Conservation (phyloP, 1,139 yeast species). For the Meyerozyma sp. region DNA sequence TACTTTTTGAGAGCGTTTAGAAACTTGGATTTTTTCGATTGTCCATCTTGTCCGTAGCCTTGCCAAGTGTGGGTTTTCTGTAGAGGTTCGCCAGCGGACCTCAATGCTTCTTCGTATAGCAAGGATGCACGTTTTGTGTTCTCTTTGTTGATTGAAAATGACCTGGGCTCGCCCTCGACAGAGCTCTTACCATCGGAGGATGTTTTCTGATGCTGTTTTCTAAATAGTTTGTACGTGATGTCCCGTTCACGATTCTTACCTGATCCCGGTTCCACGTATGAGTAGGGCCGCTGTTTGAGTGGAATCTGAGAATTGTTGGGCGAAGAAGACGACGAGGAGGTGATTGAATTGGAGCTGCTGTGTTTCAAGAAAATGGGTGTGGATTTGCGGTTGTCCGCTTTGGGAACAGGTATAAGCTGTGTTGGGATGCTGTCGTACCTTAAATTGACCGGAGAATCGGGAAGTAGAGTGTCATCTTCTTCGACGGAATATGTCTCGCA, state of each 20-base stretch:
- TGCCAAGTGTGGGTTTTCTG: not conserved
- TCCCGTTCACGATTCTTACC: slow-evolving; percentile 15
- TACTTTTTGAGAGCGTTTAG: slow-evolving; percentile 39
- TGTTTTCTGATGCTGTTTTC: slow-evolving; percentile 50
- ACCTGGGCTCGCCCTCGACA: not conserved
- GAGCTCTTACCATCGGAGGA: slow-evolving; percentile 50
- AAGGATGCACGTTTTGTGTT: slow-evolving; percentile 1
- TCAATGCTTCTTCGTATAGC: not conserved
- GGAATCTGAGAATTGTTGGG: slow-evolving; percentile 4
- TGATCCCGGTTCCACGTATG: slow-evolving; percentile 44
- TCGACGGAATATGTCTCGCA: slow-evolving; percentile 7
- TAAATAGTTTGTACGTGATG: slow-evolving; percentile 43
- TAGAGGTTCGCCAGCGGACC: not conserved
- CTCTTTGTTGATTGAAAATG: slow-evolving; percentile 6
- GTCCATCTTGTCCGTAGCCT: not conserved
- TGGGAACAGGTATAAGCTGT: slow-evolving; percentile 5
- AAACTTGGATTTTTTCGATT: slow-evolving; percentile 26
- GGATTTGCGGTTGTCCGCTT: slow-evolving; percentile 29
- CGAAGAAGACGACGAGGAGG: slow-evolving; percentile 12
- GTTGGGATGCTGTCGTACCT: slow-evolving; percentile 1
- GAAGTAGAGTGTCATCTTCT: slow-evolving; percentile 2
- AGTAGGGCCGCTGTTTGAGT: slow-evolving; percentile 45
- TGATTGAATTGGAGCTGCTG: slow-evolving; percentile 17
- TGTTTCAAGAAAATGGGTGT: slow-evolving; percentile 24
- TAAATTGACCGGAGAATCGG: slow-evolving; percentile 2